Evolutionary conservation across 2,329 filamentous ascomycete species (phyloP).

Genomic region (Aspergillus sp.): DNA sequence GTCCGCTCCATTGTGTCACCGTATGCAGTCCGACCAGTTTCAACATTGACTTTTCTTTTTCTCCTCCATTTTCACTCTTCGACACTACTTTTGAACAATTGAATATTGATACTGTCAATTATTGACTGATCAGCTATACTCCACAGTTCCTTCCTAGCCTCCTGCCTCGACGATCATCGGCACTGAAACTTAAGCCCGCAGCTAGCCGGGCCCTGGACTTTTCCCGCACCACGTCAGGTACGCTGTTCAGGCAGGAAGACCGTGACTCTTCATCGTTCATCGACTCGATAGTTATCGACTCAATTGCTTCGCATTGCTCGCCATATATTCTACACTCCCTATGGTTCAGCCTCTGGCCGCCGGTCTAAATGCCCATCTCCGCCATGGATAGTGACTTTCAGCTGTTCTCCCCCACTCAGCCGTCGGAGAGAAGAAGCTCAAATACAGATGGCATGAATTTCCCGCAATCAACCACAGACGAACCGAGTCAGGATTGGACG

Average conservation of each 20-base stretch:
- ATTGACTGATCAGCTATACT: slow-evolving; percentile 4
- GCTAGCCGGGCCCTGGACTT: slow-evolving; percentile 3
- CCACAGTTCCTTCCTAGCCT: slow-evolving; percentile 10
- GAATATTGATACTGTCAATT: background rate
- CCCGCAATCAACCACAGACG: slow-evolving; percentile 18
- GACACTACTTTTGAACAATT: background rate
- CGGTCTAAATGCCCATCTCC: slow-evolving; percentile 16
- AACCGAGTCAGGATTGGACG: slow-evolving; percentile 36
- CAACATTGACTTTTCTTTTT: no score
- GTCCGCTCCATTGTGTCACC: no score
- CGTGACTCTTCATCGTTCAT: background rate
- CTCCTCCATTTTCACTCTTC: background rate
- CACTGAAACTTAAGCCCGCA: slow-evolving; percentile 7
- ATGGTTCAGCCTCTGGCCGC: slow-evolving; percentile 14
- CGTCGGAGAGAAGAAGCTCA: slow-evolving; percentile 14
- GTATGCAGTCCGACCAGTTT: no score
- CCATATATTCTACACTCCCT: background rate
- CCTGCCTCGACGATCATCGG: slow-evolving; percentile 10
- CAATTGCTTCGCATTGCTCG: slow-evolving; percentile 2
- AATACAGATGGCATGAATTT: slow-evolving; percentile 13
- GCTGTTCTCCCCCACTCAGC: slow-evolving; percentile 24
- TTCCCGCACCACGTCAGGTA: slow-evolving; percentile 5
- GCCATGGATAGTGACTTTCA: slow-evolving; percentile 30
- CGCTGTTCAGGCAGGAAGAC: background rate
- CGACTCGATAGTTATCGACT: slow-evolving; percentile 3